Percentiles rank a stretch among this genome's conserved stretches.
Conservation (phyloP, 371 early-diverging fungal genomes). For the Vairimorpha ceranae region DNA sequence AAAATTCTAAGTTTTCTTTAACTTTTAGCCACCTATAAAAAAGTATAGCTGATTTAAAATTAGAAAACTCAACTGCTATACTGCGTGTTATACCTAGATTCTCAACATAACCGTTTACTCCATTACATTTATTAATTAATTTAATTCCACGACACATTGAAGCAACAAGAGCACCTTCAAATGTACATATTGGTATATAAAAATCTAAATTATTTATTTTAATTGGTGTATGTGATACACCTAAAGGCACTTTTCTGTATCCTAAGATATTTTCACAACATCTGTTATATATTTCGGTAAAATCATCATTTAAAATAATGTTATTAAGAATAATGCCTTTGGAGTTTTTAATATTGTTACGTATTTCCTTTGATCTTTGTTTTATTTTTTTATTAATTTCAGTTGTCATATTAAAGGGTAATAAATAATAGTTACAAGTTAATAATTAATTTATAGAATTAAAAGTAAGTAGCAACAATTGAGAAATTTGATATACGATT, state of each 20-base stretch:
- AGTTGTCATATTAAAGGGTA: too few species aligned
- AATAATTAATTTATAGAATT: too few species aligned
- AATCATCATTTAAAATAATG: slow-evolving; percentile 68
- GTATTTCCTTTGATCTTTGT: not conserved
- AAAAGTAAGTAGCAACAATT: too few species aligned
- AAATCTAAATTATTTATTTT: slow-evolving; percentile 66
- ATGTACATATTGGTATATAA: slow-evolving; percentile 87
- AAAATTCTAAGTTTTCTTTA: slow-evolving; percentile 3
- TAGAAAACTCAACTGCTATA: slow-evolving; percentile 76
- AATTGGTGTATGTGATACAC: slow-evolving; percentile 56
- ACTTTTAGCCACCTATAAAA: slow-evolving; percentile 37
- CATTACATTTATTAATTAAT: slow-evolving; percentile 78
- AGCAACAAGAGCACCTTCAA: slow-evolving; percentile 86
- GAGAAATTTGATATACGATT: too few species aligned
- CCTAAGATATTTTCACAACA: slow-evolving; percentile 94
- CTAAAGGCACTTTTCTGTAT: slow-evolving; percentile 81
- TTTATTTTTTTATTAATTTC: not conserved
- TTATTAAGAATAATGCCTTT: not conserved
- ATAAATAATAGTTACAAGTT: too few species aligned
- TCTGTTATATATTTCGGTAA: slow-evolving; percentile 74
- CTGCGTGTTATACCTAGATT: slow-evolving; percentile 85
- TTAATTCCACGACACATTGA: slow-evolving; percentile 88
- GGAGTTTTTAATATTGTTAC: not conserved
- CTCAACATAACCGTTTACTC: slow-evolving; percentile 69
- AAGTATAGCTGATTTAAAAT: slow-evolving; percentile 66